Evolutionary conservation across 441 rosid species (phyloP), one percentile per base, ranked within the genome.

Genomic region (Mallotus japonicus): DNA sequence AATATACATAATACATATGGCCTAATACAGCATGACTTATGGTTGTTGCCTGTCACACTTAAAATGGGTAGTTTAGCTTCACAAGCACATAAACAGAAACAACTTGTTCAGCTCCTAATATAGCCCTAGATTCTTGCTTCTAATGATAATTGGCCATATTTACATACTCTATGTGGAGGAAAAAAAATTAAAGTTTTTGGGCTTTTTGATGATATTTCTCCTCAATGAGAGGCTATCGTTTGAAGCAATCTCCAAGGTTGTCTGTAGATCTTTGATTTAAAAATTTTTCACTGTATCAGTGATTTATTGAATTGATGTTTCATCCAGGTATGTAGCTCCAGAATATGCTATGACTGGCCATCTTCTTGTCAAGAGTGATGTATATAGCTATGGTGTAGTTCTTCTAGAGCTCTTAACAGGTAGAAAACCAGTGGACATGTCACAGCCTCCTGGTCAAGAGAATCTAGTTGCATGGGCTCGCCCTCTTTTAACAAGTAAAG

Each of bases 281-380:
- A 54, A 12, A 40, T 1, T 57, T 51, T 50, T 37, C 40, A 3
- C 62, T 59, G 62, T 56, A 20, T 62, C 19, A 28, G 20, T 54
- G 4, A 16, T 54, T 75, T 49, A 3, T 34, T 57, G 5, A 53
- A 40, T 16, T 50, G 53, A 75, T 50, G 24, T 72, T 15, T 53
- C 47, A 42, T 76, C 80, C 81, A 90, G 97, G 75, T 92, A 92
- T 77, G 97, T 92, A 40, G 99, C 99, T 13, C 97, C 99, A 0
- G 99, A 94, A 79, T 94, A 94, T 71, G 99, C 99, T 57, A 94
- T 94, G 99, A 94, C 99, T 0, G 99, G 97, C n/a, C 99, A 94
- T 85, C 97, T 94, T 74, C 88, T 94, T 9, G 99, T 92, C 70
- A 95, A 92, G 83, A 95, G 99, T 16, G 99, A 95, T 62, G 99